Evolutionary conservation across 164 flowering plant species (phyloP).

Genomic region (Vitis rupestris): DNA sequence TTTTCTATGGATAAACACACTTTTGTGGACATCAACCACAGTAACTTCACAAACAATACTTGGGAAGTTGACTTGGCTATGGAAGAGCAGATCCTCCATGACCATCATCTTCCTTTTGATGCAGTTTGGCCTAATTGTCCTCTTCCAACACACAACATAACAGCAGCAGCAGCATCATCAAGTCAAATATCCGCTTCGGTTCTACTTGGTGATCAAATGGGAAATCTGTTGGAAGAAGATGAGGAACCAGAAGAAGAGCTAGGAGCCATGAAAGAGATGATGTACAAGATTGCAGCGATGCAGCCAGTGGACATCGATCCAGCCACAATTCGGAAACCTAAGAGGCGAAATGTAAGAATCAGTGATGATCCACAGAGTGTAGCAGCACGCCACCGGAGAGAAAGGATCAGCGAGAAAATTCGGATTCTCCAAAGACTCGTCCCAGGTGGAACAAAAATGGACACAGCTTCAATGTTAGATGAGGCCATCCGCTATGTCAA

Average conservation of each 20-base stretch:
- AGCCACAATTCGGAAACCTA: constrained; percentile 63
- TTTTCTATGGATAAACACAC: neutral
- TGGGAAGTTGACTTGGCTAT: constrained; percentile 33
- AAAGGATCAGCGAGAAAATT: constrained; percentile 76
- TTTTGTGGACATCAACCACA: constrained; percentile 35
- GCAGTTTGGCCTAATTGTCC: constrained; percentile 22
- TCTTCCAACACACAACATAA: constrained; percentile 22
- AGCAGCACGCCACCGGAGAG: constrained; percentile 81
- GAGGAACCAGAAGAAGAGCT: constrained; percentile 62
- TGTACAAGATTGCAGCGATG: constrained; percentile 90
- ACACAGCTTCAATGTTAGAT: constrained; percentile 85
- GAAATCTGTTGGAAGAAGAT: constrained; percentile 24
- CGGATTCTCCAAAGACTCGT: constrained; percentile 59
- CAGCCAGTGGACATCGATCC: constrained; percentile 93
- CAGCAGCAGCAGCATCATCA: constrained; percentile 10
- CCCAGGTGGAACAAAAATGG: constrained; percentile 88
- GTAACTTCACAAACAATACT: constrained; percentile 19
- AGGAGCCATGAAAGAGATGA: constrained; percentile 87
- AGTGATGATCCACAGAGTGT: constrained; percentile 86
- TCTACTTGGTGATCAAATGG: neutral
- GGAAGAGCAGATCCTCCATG: constrained; percentile 30
- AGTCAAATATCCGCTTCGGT: constrained; percentile 3
- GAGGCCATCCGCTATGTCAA: constrained; percentile 86
- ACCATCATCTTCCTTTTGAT: constrained; percentile 18
- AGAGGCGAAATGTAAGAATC: constrained; percentile 72